Evolutionary conservation across 2,329 filamentous ascomycete species (phyloP).

Genomic region (Eutypa lata): DNA sequence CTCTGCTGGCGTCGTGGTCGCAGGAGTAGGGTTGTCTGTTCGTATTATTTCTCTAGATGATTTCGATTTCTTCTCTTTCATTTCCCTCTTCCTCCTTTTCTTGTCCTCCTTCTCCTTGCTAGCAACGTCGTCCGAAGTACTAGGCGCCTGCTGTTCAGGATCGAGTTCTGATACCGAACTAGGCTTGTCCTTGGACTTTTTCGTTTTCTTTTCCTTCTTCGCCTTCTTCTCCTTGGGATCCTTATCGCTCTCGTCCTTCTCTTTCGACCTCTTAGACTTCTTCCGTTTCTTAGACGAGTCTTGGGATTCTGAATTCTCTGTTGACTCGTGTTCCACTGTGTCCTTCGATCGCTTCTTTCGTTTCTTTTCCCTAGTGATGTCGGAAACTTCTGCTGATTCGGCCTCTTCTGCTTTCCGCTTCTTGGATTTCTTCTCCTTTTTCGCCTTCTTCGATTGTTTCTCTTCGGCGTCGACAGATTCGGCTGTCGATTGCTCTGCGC

Average conservation of each 20-base stretch:
- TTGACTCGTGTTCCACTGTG: constrained; percentile 11
- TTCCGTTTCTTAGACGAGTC: constrained; percentile 30
- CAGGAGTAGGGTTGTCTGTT: constrained; percentile 13
- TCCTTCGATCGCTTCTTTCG: constrained; percentile 34
- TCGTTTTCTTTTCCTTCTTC: constrained; percentile 25
- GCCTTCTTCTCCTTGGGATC: constrained; percentile 24
- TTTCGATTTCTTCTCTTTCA: constrained; percentile 44
- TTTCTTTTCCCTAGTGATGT: constrained; percentile 32
- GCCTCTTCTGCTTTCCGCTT: constrained; percentile 37
- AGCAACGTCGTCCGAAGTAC: constrained; percentile 9
- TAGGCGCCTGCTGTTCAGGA: constrained; percentile 17
- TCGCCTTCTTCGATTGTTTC: constrained; percentile 31
- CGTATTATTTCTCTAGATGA: constrained; percentile 23
- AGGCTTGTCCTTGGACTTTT: constrained; percentile 29
- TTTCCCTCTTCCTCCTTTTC: constrained; percentile 43
- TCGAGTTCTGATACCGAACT: constrained; percentile 30
- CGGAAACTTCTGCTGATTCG: constrained; percentile 31
- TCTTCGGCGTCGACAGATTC: constrained; percentile 12
- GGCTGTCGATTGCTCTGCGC: constrained; percentile 17
- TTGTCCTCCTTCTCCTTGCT: constrained; percentile 36
- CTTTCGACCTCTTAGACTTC: constrained; percentile 20
- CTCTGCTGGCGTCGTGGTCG: constrained; percentile 24
- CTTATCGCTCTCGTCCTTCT: constrained; percentile 17
- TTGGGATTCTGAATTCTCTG: constrained; percentile 21
- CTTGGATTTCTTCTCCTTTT: constrained; percentile 39